phyloP scores from a whole-genome alignment of 805 yeast species.

The Saturnispora saitoi region DNA sequence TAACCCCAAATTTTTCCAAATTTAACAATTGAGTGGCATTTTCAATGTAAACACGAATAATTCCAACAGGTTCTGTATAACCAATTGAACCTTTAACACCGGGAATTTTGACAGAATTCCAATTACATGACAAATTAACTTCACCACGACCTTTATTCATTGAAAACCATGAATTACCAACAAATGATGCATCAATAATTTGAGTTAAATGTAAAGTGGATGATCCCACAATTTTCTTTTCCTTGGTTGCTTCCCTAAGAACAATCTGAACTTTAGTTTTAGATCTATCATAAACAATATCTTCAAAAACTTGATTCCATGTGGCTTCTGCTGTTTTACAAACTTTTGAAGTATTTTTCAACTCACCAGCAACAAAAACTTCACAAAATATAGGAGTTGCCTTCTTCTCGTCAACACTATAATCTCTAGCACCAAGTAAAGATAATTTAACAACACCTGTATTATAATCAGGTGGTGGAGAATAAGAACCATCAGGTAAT shows the following conservation, averaged over 20 bases:
- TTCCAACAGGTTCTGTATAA: conserved; percentile 93
- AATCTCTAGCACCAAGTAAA: conserved; percentile 53
- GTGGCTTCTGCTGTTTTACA: conserved; percentile 57
- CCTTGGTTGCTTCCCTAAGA: conserved; percentile 54
- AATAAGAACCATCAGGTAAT: conserved; percentile 71
- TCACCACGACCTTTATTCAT: conserved; percentile 65
- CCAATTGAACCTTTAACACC: conserved; percentile 67
- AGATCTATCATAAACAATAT: conserved; percentile 62
- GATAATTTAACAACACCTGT: conserved; percentile 82
- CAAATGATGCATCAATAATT: conserved; percentile 67
- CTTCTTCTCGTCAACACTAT: conserved; percentile 32
- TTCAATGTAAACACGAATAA: conserved; percentile 62
- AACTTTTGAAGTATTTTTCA: conserved; percentile 47
- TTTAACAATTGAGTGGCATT: conserved; percentile 71
- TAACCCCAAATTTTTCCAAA: conserved; percentile 79
- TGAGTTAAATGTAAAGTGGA: conserved; percentile 51
- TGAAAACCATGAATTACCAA: conserved; percentile 71
- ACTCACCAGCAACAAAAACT: conserved; percentile 54
- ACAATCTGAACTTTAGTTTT: conserved; percentile 60
- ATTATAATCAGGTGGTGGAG: conserved; percentile 85
- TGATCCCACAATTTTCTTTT: conserved; percentile 50
- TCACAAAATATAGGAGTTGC: conserved; percentile 64
- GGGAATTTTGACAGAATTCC: conserved; percentile 79
- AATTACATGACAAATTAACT: conserved; percentile 55
- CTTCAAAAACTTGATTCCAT: conserved; percentile 51